A percentile compares a stretch with the other conserved stretches of the same genome.
These are phyloP conservation scores for Zygosaccharomyces bailii DNA, from an alignment of 805 yeast species.

Conservation along the genomic window DNA sequence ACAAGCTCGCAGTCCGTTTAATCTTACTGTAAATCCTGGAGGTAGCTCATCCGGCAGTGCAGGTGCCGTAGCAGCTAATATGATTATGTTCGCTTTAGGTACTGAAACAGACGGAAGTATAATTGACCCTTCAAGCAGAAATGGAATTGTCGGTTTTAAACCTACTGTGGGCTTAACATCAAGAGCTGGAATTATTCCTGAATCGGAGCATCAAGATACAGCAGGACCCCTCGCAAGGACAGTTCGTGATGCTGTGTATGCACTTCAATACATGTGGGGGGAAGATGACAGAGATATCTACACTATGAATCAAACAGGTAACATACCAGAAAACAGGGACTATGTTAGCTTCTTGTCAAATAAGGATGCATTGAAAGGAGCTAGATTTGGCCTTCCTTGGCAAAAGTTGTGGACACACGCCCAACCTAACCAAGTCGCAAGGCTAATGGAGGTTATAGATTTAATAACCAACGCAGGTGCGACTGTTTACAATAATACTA, in stretches of 20 bases:
- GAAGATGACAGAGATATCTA: conserved; percentile 27
- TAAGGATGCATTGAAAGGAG: conserved; percentile 30
- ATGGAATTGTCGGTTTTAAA: conserved; percentile 31
- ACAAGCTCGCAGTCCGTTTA: conserved; percentile 31
- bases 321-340: conserved; percentile 31
- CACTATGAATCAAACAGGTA: conserved; percentile 29
- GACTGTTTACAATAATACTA: conserved; percentile 29
- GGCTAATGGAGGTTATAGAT: conserved; percentile 20
- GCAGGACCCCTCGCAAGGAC: conserved; percentile 33
- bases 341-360: conserved; percentile 26
- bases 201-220: conserved; percentile 32
- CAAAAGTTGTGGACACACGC: conserved; percentile 27
- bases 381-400: conserved; percentile 35
- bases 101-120: conserved; percentile 35
- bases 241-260: conserved; percentile 31
- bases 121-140: conserved; percentile 30
- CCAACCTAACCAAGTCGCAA: conserved; percentile 18
- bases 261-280: conserved; percentile 33
- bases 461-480: conserved; percentile 31
- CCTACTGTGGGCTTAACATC: conserved; percentile 34
- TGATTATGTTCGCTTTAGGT: conserved; percentile 31
- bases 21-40: conserved; percentile 29
- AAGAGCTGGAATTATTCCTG: conserved; percentile 31
- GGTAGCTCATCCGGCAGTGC: conserved; percentile 35
- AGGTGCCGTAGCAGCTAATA: conserved; percentile 30